A percentile compares a stretch with the other conserved stretches of the same genome.
Conservation (phyloP, 2,329 filamentous ascomycete species). For the Aspergillus sojae region DNA sequence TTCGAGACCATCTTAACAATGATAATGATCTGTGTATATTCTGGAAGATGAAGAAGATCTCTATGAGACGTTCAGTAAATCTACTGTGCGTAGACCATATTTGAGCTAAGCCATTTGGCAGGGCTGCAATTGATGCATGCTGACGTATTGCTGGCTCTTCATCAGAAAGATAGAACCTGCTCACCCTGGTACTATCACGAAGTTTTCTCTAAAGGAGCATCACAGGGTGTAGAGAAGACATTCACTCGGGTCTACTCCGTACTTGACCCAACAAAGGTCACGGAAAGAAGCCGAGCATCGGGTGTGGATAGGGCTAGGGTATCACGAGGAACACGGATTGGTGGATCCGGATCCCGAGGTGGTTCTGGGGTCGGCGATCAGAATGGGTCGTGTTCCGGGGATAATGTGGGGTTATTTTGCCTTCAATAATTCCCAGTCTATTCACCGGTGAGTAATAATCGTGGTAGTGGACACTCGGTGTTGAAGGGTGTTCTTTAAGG, state of each 20-base stretch:
- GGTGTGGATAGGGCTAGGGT: not conserved
- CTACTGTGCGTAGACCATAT: too few species aligned
- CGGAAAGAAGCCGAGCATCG: not conserved
- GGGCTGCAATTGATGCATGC: too few species aligned
- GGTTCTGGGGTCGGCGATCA: not conserved
- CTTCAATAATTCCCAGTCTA: not conserved
- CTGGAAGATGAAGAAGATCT: too few species aligned
- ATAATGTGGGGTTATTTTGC: not conserved
- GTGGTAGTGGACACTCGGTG: too few species aligned
- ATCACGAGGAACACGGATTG: not conserved
- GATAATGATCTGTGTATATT: too few species aligned
- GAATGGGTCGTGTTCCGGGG: not conserved
- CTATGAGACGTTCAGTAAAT: too few species aligned
- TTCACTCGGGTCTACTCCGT: not conserved
- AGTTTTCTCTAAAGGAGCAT: too few species aligned
- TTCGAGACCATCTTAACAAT: too few species aligned
- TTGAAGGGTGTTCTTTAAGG: too few species aligned
- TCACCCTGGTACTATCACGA: not conserved
- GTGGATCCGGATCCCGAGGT: not conserved
- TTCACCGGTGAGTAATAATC: not conserved
- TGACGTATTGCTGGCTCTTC: not conserved
- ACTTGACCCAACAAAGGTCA: not conserved
- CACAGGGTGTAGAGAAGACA: not conserved
- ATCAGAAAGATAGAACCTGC: fast-evolving
- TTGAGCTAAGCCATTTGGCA: too few species aligned